Evolutionary conservation across 2,329 filamentous ascomycete species (phyloP).

Genomic region (Westerdykella aurantiaca): DNA sequence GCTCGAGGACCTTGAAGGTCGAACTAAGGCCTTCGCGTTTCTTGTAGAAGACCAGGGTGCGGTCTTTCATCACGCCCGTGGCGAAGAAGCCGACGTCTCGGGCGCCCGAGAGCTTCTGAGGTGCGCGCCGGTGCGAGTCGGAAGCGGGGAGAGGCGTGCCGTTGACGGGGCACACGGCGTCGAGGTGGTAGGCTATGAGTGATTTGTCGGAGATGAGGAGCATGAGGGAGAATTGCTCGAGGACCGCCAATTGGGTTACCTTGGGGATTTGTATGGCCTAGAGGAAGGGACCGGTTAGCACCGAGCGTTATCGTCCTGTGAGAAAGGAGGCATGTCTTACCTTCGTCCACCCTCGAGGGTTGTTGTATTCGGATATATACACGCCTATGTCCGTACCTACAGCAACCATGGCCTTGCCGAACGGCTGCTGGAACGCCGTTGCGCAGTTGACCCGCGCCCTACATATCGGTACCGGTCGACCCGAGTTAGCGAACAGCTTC

Average conservation of each 20-base stretch:
- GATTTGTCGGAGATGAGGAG: constrained; percentile 87
- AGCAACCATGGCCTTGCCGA: constrained; percentile 80
- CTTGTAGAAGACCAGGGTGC: constrained; percentile 93
- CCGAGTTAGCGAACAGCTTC: constrained; percentile 58
- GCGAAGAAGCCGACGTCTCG: constrained; percentile 97
- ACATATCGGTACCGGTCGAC: constrained; percentile 72
- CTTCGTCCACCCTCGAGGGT: constrained; percentile 85
- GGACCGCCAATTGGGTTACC: constrained; percentile 87
- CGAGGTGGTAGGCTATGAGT: constrained; percentile 87
- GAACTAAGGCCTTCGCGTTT: constrained; percentile 88
- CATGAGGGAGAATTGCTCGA: constrained; percentile 93
- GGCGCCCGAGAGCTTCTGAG: constrained; percentile 77
- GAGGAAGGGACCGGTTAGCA: constrained; percentile 20
- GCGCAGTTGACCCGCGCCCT: constrained; percentile 87
- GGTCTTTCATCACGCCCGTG: constrained; percentile 93
- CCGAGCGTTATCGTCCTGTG: neutral
- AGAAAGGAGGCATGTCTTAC: constrained; percentile 47
- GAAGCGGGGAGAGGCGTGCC: constrained; percentile 53
- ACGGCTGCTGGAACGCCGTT: constrained; percentile 75
- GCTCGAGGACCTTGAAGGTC: constrained; percentile 94
- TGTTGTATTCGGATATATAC: constrained; percentile 79
- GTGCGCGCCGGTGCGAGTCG: constrained; percentile 76
- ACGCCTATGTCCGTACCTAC: constrained; percentile 95
- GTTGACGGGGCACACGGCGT: constrained; percentile 61
- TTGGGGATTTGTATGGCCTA: constrained; percentile 69